These are phyloP conservation scores for Pseudocercospora fijiensis DNA, from an alignment of 2,329 filamentous ascomycete genomes.

Conservation along the genomic window DNA sequence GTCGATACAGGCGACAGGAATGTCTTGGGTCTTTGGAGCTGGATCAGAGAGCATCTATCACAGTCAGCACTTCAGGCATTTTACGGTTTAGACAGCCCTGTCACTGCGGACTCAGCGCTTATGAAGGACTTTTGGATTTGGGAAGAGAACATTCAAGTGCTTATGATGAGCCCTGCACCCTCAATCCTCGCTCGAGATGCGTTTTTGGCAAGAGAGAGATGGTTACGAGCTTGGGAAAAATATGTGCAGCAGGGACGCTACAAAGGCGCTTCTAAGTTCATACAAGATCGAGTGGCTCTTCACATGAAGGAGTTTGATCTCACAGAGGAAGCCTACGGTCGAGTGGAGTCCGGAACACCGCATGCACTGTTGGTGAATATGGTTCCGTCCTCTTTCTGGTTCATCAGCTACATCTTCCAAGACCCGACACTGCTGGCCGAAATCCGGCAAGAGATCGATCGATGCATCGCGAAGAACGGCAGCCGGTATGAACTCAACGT, in stretches of 20 bases:
- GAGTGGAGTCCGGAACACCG: constrained; percentile 31
- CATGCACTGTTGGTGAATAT: constrained; percentile 44
- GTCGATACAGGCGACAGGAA: constrained; percentile 14
- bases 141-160: constrained; percentile 36
- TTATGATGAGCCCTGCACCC: constrained; percentile 34
- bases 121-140: constrained; percentile 47
- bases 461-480: constrained; percentile 7
- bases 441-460: constrained; percentile 44
- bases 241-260: constrained; percentile 33
- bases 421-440: constrained; percentile 42
- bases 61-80: constrained; percentile 44
- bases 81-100: constrained; percentile 48
- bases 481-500: constrained; percentile 38
- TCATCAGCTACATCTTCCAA: constrained; percentile 46
- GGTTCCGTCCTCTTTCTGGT: constrained; percentile 48
- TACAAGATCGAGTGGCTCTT: constrained; percentile 30
- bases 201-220: constrained; percentile 39
- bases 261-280: constrained; percentile 28
- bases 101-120: constrained; percentile 38
- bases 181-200: constrained; percentile 43
- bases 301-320: constrained; percentile 5
- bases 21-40: constrained; percentile 43
- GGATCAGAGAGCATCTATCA: constrained; percentile 43
- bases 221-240: constrained; percentile 32
- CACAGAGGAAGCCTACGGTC: constrained; percentile 29